Conservation (phyloP, 768 basidiomycete genomes). For the Podaxis carcinomalis region DNA sequence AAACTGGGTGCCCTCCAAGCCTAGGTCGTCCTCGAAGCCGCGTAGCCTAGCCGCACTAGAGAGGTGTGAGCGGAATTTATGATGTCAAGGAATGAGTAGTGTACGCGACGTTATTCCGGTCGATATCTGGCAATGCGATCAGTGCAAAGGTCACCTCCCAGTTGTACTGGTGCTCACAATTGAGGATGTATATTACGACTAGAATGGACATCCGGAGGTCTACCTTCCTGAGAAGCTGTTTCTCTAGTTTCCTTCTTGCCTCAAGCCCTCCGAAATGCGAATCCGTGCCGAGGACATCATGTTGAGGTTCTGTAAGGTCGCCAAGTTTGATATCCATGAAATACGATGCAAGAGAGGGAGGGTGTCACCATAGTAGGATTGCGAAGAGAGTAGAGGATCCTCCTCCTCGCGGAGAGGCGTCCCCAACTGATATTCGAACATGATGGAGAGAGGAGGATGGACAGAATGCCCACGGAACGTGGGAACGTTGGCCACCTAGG, state of each 20-base stretch:
- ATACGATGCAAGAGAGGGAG: background rate
- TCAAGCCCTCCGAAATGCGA: constrained; percentile 23
- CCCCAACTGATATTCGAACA: background rate
- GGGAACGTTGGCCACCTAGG: background rate
- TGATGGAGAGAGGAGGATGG: background rate
- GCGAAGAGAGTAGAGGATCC: constrained; percentile 7
- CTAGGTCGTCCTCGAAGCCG: constrained; percentile 61
- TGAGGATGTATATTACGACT: constrained; percentile 42
- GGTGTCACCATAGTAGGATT: constrained; percentile 3
- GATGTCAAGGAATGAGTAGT: constrained; percentile 9
- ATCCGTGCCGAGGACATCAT: constrained; percentile 20
- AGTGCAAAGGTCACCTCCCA: background rate
- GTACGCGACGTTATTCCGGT: constrained; percentile 67
- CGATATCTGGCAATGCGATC: constrained; percentile 43
- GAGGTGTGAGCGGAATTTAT: background rate
- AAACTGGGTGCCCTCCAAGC: constrained; percentile 54
- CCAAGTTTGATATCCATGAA: background rate
- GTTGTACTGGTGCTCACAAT: constrained; percentile 25
- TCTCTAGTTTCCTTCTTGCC: constrained; percentile 26
- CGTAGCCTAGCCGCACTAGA: constrained; percentile 58
- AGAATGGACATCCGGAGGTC: constrained; percentile 47
- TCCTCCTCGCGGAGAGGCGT: constrained; percentile 5
- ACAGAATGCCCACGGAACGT: background rate
- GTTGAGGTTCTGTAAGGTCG: constrained; percentile 1
- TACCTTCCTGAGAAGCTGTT: constrained; percentile 40